Evolutionary conservation across 192 early-diverging fungal genomes (phyloP), one percentile per base, ranked within the genome.

Genomic region (Allomyces macrogynus): DNA sequence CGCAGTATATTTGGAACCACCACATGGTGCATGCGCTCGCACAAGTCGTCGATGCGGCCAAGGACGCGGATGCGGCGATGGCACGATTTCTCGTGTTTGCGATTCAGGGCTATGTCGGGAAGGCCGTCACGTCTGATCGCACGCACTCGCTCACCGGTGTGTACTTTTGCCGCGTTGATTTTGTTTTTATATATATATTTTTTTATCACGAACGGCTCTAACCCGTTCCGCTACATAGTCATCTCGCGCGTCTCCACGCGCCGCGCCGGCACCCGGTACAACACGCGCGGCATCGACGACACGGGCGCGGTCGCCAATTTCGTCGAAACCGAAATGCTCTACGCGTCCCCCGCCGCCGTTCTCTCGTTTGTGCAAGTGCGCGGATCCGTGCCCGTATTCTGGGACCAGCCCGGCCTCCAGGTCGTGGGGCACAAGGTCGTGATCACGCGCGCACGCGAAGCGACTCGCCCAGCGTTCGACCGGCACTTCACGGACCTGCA

Each of bases 251-350:
- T 66, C 60, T 72, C 74, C 70, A 71, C 73, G 22, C 69, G 67
- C 70, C 73, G 74, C 26, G 80, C 89, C 61, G 97, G 97, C 8
- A 95, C 91, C 42, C 80, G 97, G 54, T 95, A 89, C 71, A 87
- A 91, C 68, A 88, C 93, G 2, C 84, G 97, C 23, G 97, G 97
- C 5, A 85, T 99, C 40, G 91, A 99, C 66, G 97, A 99, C 67
- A 87, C 89, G 66, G 97, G 97, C 27, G 81, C 88, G 69, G 92
- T 94, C 40, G 90, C 93, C n/a, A 99, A 99, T 71, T 97, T 94
- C 75, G 96, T 97, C 4, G 94, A 99, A 82, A 91, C 92, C 0
- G 95, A 98, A 74, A 80, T 91, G 23, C 78, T 93, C 11, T 70
- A 93, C 25, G 76, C 80, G 62, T 79, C 80, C 8, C 66, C 70